Evolutionary conservation across 2,329 filamentous ascomycete genomes (phyloP), one percentile per base, ranked within the genome.

Genomic region (Diaporthe vexans): DNA sequence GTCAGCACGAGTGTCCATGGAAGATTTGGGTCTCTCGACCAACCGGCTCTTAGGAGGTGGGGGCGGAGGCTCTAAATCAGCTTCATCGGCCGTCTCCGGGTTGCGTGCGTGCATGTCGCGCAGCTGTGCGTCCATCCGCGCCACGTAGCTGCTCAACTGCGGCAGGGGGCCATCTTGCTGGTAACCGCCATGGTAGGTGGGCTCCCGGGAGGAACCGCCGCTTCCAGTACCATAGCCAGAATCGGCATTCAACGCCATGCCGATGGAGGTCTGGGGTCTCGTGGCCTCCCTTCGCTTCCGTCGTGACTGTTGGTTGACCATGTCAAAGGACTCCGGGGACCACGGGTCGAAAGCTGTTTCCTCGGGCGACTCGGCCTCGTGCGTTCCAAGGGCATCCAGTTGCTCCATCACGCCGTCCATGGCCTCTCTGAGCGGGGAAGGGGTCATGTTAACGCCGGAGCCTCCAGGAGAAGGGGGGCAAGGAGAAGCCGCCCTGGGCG

Each of bases 351-450:
- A 83, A 7, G 61, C 33, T 11, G 61, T 0, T 0, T 88, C 85
- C 56, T 91, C 87, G 0, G 91, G 88, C 37, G 89, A 88, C 46
- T 90, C 88, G 79, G 76, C 86, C 29, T 88, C 85, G 73, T 88
- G 88, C 56, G 90, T 87, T 24, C 93, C 93, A 87, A 99, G 94
- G 75, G 95, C 95, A 80, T 97, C 93, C 57, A 99, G 84, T 73
- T 97, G 97, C 77, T 97, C 95, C 91, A 98, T 98, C 5, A 99
- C 95, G 82, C 97, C 96, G 80, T 98, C 96, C 95, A 99, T 99
- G 1, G 97, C 97, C 82, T 95, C 95, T 74, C 97, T 90, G 4
- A 99, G 86, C 0, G 97, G 97, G 3, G 97, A 98, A 1, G 97
- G 97, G 0, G 97, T 99, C 67, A 76, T 68, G 48, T 76, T 74